Conservation (phyloP, 177 flowering plant species). For the Vitis hybrid region DNA sequence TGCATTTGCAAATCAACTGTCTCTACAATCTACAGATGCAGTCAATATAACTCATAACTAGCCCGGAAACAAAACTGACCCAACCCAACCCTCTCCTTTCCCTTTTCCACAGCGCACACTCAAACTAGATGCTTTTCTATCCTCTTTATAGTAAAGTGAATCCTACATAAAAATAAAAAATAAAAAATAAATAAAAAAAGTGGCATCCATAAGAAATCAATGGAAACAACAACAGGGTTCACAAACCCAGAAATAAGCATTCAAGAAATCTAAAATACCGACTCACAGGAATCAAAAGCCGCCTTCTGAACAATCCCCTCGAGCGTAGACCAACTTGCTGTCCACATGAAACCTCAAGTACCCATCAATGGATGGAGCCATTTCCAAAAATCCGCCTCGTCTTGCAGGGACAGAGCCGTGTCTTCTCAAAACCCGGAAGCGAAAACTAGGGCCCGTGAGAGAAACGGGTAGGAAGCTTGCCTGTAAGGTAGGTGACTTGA, state of each 20-base stretch:
- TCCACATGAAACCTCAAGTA: slow-evolving; percentile 88
- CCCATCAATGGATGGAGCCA: slow-evolving; percentile 52
- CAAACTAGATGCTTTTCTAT: too few relatives aligned
- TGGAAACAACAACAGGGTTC: not conserved
- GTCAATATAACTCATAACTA: too few relatives aligned
- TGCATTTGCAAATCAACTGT: too few relatives aligned
- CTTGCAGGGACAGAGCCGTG: not conserved
- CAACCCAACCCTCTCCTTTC: too few relatives aligned
- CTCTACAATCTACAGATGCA: too few relatives aligned
- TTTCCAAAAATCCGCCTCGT: not conserved
- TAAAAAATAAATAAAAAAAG: too few relatives aligned
- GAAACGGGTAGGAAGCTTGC: slow-evolving; percentile 9
- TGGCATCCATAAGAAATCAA: not conserved
- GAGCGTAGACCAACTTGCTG: slow-evolving; percentile 82
- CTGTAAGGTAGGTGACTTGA: slow-evolving; percentile 9
- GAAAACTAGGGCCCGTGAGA: slow-evolving; percentile 15
- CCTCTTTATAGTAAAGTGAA: too few relatives aligned
- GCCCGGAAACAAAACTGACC: too few relatives aligned
- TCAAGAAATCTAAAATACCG: not conserved
- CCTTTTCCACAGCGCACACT: too few relatives aligned
- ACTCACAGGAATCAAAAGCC: slow-evolving; percentile 73
- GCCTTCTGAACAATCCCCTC: slow-evolving; percentile 73
- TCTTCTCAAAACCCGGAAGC: slow-evolving; percentile 2
- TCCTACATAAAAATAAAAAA: too few relatives aligned
- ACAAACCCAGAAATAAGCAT: not conserved